Percentiles rank a stretch among this genome's conserved stretches.
phyloP scores from a whole-genome alignment of 441 rosid genomes.

The Mallotus repandus region DNA sequence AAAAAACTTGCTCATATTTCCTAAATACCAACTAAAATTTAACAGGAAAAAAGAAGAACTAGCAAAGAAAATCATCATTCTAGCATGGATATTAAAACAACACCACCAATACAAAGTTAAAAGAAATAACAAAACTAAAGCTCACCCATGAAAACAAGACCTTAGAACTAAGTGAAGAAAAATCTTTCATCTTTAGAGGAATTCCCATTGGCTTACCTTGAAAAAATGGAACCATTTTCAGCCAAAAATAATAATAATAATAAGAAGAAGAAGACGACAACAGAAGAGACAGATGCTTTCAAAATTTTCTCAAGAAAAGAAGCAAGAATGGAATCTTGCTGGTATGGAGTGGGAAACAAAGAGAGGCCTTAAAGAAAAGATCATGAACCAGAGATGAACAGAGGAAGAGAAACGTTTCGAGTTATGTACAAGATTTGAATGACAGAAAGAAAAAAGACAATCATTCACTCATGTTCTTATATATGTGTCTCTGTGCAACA shows the following conservation, averaged over 20 bases:
- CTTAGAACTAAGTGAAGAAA: background rate
- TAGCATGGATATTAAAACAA: no score
- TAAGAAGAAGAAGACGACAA: background rate
- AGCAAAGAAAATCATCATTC: no score
- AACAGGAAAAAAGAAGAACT: no score
- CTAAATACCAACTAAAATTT: no score
- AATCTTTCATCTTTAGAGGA: slow-evolving; percentile 1
- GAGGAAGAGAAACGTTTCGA: background rate
- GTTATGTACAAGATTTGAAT: slow-evolving; percentile 15
- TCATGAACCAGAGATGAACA: slow-evolving; percentile 6
- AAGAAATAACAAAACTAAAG: no score
- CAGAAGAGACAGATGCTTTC: no score
- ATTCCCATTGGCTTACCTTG: slow-evolving; percentile 22
- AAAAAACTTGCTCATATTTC: no score
- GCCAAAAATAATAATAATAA: background rate
- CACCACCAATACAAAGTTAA: no score
- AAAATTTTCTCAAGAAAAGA: background rate
- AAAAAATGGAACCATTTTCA: slow-evolving; percentile 8
- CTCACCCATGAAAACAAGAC: slow-evolving; percentile 19
- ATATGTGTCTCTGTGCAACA: background rate
- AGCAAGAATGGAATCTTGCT: background rate
- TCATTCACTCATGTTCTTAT: background rate
- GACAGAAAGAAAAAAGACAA: slow-evolving; percentile 15
- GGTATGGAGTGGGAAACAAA: slow-evolving; percentile 8
- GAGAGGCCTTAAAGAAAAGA: slow-evolving; percentile 8